Evolutionary conservation across 2,329 filamentous ascomycete species (phyloP), one percentile per base, ranked within the genome.

Genomic region (Sarocladiaceae sp.): DNA sequence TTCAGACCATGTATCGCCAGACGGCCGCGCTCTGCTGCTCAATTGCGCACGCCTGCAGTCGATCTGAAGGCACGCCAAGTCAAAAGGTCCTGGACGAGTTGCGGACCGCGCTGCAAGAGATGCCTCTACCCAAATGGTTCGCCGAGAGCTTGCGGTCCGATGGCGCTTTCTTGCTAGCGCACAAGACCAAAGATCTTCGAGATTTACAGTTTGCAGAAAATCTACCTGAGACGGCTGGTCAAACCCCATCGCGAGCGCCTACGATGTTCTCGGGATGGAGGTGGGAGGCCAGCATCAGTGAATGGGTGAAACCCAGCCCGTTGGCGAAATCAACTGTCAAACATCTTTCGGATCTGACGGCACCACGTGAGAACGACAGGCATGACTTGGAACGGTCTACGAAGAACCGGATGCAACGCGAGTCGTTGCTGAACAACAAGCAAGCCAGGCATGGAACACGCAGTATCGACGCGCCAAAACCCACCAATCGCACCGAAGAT

Each of bases 131-230:
- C 3, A 49, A 49, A 9, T 58, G 56, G 45, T 57, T 66, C 19
- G 49, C 68, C 5, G 50, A 56, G 23, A 63, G 60, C 16, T 56
- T 78, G 26, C 63, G 63, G 23, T 58, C 61, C 3, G 72, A 76
- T 23, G 66, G 66, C 2, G 74, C 74, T 0, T 76, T 78, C 50
- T 55, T 69, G 23, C 57, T 78, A 21, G 74, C 75, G 1, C 70
- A 74, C 47, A 64, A 68, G 44, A 78, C 73, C 12, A 70, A 69
- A 44, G 70, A 76, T 50, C 58, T 78, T 6, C 62, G 69, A 20
- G 74, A 79, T 50, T 64, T 78, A 32, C 69, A 68, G 9, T 76
- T 73, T 51, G 75, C 74, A 3, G 76, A 79, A 50, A 64, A 58
- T 23, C 58, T 76, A 20, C 45, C 52, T 18, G 45, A 24, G 18